phyloP scores from a whole-genome alignment of 768 basidiomycete genomes.

The Naganishia onofrii region DNA sequence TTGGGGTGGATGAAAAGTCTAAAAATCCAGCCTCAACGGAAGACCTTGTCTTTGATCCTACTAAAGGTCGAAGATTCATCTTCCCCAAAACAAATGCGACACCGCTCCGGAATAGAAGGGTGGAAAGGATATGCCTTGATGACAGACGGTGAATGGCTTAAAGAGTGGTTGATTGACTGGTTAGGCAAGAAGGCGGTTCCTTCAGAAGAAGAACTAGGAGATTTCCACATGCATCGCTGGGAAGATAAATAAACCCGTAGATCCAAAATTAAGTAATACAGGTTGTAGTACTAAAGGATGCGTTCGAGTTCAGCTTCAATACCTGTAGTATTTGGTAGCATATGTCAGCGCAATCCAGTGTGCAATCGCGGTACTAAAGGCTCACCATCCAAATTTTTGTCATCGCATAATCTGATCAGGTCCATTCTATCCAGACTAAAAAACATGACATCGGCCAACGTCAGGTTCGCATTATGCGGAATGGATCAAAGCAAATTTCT shows the following conservation, averaged over 20 bases:
- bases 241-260: not conserved
- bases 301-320: conserved; percentile 20
- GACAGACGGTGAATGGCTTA: conserved; percentile 14
- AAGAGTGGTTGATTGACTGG: conserved; percentile 3
- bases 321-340: not conserved
- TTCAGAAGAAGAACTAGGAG: not conserved
- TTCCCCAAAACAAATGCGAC: conserved; percentile 4
- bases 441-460: not conserved
- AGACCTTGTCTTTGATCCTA: conserved; percentile 8
- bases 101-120: not conserved
- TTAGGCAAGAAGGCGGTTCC: conserved; percentile 11
- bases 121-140: conserved; percentile 9
- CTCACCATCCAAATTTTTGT: conserved; percentile 66
- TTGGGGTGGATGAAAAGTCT: not conserved
- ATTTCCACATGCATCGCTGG: conserved; percentile 17
- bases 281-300: conserved; percentile 13
- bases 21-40: conserved; percentile 13
- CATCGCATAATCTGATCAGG: conserved; percentile 70
- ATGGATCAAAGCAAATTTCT: conserved; percentile 23
- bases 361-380: not conserved
- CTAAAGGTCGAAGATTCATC: conserved; percentile 11
- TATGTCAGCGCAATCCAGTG: not conserved
- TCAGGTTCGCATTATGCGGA: not conserved
- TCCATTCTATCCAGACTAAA: conserved; percentile 66
- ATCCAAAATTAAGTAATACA: not conserved